Evolutionary conservation across 2,329 filamentous ascomycete genomes (phyloP), one percentile per base, ranked within the genome.

Genomic region (Penicillium sp.): DNA sequence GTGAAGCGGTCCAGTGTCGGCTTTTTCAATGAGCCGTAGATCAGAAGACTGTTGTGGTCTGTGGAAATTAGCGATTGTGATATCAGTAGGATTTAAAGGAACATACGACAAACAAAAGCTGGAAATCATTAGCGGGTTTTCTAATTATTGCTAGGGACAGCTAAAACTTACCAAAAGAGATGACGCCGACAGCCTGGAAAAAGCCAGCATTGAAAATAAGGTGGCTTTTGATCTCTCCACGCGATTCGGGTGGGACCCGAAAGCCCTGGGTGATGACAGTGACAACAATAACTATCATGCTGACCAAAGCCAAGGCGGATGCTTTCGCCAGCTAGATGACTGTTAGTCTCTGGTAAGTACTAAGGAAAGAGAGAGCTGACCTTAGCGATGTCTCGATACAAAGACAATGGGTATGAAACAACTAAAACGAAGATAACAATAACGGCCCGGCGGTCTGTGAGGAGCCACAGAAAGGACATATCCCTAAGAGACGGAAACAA

Each of bases 361-460:
- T 33, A 38, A 32, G 13, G 17, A 22, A 46, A 19, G 19, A 19
- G 15, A 19, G 33, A 15, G 57, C 76, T 64, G 70, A 90, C 87
- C 84, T 97, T 97, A 50, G 93, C 85, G 72, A 98, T 98, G 69
- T 98, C 93, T 61, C 93, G 79, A 73, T 98, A 98, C 48, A 98
- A 73, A 45, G 89, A 94, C 64, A 98, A 72, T 5, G 93, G 93
- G 65, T 87, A 97, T 49, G 90, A 96, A 55, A 97, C 77, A 32
- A 85, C 84, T 63, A 96, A 67, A 43, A 89, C 82, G 65, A 95
- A 91, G 48, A 97, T 72, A n/a, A 89, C 79, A 70, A 97, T 98
- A 45, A 91, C 83, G 4, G 84, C 87, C 61, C 83, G 78, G 61
- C 93, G 79, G 66, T 95, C 83, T 7, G 87, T 86, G 60, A 98